These are phyloP conservation scores for Suillus subluteus DNA, from an alignment of 768 basidiomycete genomes.

Conservation along the genomic window DNA sequence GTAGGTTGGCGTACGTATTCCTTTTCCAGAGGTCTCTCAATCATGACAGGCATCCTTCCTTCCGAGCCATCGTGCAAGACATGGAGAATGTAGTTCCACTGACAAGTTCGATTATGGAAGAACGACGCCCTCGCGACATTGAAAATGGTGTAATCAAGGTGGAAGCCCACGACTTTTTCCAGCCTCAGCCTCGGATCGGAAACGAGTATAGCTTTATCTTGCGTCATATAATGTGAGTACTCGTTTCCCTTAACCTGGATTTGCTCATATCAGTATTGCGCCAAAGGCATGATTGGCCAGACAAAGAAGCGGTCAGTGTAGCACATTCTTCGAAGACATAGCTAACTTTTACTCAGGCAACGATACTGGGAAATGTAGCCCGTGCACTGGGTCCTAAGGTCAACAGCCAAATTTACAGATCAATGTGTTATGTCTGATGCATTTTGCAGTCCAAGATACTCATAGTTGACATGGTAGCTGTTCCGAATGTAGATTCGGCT, in stretches of 20 bases:
- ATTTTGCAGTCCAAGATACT: conserved; percentile 10
- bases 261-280: neutral
- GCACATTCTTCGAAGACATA: neutral
- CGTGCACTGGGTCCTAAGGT: neutral
- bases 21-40: neutral
- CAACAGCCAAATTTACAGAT: neutral
- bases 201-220: conserved; percentile 10
- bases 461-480: conserved; percentile 5
- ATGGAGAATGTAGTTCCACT: conserved; percentile 30
- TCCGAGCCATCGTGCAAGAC: conserved; percentile 41
- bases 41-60: conserved; percentile 6
- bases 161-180: conserved; percentile 44
- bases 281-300: conserved; percentile 22
- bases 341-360: neutral
- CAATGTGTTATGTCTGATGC: neutral
- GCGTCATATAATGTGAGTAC: conserved; percentile 10
- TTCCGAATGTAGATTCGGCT: conserved; percentile 1
- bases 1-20: conserved; percentile 24
- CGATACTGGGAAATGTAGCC: neutral
- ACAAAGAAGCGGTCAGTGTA: conserved; percentile 10
- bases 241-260: neutral
- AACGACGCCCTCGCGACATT: conserved; percentile 38
- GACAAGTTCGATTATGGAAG: conserved; percentile 19
- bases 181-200: conserved; percentile 31
- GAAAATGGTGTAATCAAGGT: conserved; percentile 38